Base-by-base conservation (phyloP, 2,329 filamentous ascomycete genomes). In the Aspergillus sojae region DNA sequence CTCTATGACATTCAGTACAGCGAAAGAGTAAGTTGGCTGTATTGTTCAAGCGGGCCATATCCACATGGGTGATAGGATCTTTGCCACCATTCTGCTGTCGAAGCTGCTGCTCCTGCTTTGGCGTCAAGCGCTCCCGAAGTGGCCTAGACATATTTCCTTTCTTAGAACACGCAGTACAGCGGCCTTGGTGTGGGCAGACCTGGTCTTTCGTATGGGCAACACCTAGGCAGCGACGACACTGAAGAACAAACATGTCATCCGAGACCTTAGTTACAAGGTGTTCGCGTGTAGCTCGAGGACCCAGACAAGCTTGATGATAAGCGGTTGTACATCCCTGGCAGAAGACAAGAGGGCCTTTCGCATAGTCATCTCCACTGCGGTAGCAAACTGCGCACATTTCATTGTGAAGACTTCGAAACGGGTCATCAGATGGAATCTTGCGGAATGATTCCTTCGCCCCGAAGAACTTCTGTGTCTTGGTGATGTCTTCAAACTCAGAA, bases 271-370 rank as follows among this genome's bases (percentile, higher is more conserved):
- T 98, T 11, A 92, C 92, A 41, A 95, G 81, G 75, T 98, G 95
- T n/a, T 97, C 93, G 64, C 95, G 86, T 14, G 77, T 82, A 58
- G 85, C 86, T 57, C 95, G 87, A 56, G 84, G 82, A 1, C 94
- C 93, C 32, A 99, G 83, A 73, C 95, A 99, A 46, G 80, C 80
- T 75, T 91, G 92, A 78, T 99, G 95, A 69, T 93, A 97, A 0
- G 91, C 85, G 55, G 89, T 83, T 2, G 90, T 93, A 75, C 95
- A 99, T 34, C 95, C 95, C 79, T 99, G 96, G 70, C 95, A 99
- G 72, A 90, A 89, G 39, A 99, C 85, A 28, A 99, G 81, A 45
- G 86, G 82, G 0, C 92, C 93, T 72, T 89, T 90, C 62, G 82
- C 84, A 1, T 79, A 76, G 26, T 84, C 81, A 55, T 85, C 80